Base-by-base conservation (phyloP, 148 eudicot genomes). In the Rhododendron henanense region DNA sequence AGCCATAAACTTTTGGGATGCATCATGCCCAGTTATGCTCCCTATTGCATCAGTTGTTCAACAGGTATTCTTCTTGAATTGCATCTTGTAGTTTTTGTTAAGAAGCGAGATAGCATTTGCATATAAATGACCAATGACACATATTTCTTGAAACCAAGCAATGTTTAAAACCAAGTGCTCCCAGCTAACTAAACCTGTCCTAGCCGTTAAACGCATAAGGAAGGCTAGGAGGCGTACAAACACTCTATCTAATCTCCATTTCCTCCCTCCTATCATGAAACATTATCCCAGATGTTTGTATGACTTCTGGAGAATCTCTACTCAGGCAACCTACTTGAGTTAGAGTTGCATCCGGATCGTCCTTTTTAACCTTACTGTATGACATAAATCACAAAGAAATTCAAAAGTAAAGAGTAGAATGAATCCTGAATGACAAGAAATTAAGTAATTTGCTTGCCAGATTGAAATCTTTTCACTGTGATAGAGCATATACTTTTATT, bases 1-100 rank as follows among this genome's bases (percentile, higher is more conserved):
- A 81, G 91, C 93, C 67, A 93, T 97, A 44, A 92, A 91, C 81
- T 93, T 97, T 82, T 97, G 99, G 99, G 96, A 97, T 88, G 93
- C 91, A 75, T 90, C 98, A 55, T 90, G 91, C 84, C 96, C 98
- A 25, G 88, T 92, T 88, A 84, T 95, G 83, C 86, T 91, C 45
- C 99, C 99, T 23, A 88, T 97, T 85, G 67, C 93, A 80, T 93
- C 96, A 59, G 50, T 97, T 74, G 92, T 91, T 84, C 98, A 97
- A 83, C 95, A 94, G 98, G 99, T 97, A 87, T 63, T 80, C 5
- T 41, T 53, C 37, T 18, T 16, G 53, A 87, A 50, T 45, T 69
- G 47, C 39, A 39, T n/a, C 39, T 39, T 61, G 10, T 23, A 35
- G 33, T 37, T 53, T 82, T 82, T 19, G 4, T 23, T 37, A 3